Evolutionary conservation across 306 rosid genomes (phyloP).

Genomic region (Cucumis cinereus): DNA sequence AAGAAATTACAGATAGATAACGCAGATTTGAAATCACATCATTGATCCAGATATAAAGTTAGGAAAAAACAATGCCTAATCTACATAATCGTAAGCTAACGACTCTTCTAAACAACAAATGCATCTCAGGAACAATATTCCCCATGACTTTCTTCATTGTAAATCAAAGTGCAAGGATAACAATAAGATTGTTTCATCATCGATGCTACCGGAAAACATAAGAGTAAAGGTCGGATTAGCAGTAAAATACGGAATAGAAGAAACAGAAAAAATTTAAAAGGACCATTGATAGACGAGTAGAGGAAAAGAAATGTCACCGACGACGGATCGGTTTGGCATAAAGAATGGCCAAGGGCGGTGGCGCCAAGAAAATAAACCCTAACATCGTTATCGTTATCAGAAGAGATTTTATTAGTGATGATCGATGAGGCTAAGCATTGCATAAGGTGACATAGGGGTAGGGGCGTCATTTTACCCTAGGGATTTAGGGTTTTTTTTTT

Average conservation of each 20-base stretch:
- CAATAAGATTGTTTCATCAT: constrained; percentile 17
- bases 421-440: constrained; percentile 1
- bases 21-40: constrained; percentile 47
- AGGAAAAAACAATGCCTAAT: background rate
- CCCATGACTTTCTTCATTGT: constrained; percentile 52
- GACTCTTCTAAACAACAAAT: background rate
- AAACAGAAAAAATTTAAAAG: background rate
- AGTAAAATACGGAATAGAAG: background rate
- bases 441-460: background rate
- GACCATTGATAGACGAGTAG: no score
- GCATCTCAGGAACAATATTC: constrained; percentile 20
- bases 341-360: background rate
- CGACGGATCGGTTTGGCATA: background rate
- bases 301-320: background rate
- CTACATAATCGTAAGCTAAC: background rate
- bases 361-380: background rate
- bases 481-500: background rate
- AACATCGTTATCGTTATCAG: background rate
- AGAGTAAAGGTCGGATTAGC: background rate
- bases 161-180: constrained; percentile 74
- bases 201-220: constrained; percentile 5
- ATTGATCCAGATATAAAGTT: constrained; percentile 8
- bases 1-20: constrained; percentile 34
- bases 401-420: background rate
- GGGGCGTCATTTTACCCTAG: background rate